Evolutionary conservation across 1,284 basidiomycete species (phyloP).

Genomic region (Stereum hirsutum): DNA sequence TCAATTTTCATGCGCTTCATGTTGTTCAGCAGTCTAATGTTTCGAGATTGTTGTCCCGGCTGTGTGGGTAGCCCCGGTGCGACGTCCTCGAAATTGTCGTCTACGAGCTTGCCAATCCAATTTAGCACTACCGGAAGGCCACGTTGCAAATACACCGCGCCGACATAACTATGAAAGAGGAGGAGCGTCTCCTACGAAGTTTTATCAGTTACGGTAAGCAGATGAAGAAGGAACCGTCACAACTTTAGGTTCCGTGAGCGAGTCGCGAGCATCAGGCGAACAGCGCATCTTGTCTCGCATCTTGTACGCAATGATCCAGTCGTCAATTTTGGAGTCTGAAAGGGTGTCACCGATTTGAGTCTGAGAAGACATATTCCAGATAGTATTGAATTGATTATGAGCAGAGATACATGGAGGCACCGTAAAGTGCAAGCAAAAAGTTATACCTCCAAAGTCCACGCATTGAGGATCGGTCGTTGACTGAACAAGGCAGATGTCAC

Average conservation of each 20-base stretch:
- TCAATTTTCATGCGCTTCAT: no score
- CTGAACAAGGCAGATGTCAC: conserved; percentile 42
- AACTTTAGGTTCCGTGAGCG: conserved; percentile 6
- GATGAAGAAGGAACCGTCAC: conserved; percentile 2
- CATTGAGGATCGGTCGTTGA: conserved; percentile 42
- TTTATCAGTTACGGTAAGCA: no score
- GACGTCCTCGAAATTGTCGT: conserved; percentile 27
- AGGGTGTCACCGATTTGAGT: conserved; percentile 26
- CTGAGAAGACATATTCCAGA: no score
- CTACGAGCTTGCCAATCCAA: conserved; percentile 51
- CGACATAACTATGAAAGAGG: conserved; percentile 60
- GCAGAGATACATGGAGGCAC: conserved; percentile 4
- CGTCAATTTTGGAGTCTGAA: conserved; percentile 33
- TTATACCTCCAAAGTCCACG: conserved; percentile 43
- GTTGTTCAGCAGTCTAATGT: no score
- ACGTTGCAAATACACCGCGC: conserved; percentile 48
- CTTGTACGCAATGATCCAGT: conserved; percentile 50
- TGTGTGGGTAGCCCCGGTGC: not conserved
- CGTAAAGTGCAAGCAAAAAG: no score
- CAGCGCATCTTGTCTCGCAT: conserved; percentile 51
- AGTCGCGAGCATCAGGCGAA: conserved; percentile 27
- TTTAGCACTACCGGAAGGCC: conserved; percentile 40
- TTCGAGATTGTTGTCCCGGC: not conserved
- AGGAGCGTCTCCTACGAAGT: conserved; percentile 47
- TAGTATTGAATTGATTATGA: not conserved